Base-by-base conservation (phyloP, 2,329 filamentous ascomycete species). In the Ophiostoma triangulosporum region DNA sequence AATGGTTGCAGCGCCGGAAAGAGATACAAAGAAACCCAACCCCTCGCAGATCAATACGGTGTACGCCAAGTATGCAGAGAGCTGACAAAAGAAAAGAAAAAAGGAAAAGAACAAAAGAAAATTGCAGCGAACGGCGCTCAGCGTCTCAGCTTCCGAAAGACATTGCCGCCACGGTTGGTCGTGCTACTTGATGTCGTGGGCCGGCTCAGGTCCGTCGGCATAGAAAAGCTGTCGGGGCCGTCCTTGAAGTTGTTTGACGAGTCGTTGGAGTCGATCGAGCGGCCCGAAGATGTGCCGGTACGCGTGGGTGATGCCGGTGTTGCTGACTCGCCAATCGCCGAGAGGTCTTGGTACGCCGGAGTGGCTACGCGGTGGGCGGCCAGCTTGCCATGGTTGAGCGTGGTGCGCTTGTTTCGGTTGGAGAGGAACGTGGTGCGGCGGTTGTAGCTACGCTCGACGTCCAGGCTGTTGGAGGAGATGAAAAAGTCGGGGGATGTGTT, bases 401-500 rank as follows among this genome's bases (percentile, higher is more conserved):
- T 73, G 17, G 71, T 73, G 32, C 68, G 69, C 60, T 69, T 72
- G 61, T 72, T 67, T 61, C 72, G 74, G 58, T 65, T 62, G 40
- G 77, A 22, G 22, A 55, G 62, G 58, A 78, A 71, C 2, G 71
- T 71, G 26, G 69, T 70, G 45, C 70, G 69, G 45, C 73, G 69
- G 33, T 67, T 64, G 40, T 73, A 60, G 31, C 69, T 67, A 49
- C 66, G 68, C 24, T 66, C 64, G 1, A 72, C 65, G 52, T 72
- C 68, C 45, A 78, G 65, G 57, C 81, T 77, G 52, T 75, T 72
- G 52, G 75, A 71, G 36, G 72, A 73, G 55, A 84, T 77, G 60
- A 68, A 73, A 45, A 78, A 80, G 57, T 77, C 71, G 49, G 73
- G 73, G 14, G 73, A 75, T 6, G 77, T 70, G 59, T 81, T 73